phyloP scores from a whole-genome alignment of 2,329 filamentous ascomycete genomes.

The Sphaerulina vaccinii region DNA sequence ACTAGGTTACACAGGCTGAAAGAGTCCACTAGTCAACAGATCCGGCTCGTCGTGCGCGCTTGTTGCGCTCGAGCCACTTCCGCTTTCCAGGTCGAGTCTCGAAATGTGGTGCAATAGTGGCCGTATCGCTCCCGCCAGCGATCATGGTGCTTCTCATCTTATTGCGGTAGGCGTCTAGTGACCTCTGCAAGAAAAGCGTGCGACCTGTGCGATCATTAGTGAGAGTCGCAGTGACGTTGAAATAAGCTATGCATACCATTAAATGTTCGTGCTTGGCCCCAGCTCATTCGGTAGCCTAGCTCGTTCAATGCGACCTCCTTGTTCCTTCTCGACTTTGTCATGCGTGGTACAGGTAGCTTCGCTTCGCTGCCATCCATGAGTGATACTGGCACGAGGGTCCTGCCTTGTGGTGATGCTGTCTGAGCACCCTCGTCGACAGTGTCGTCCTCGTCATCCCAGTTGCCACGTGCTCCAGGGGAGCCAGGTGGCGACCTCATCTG shows the following conservation, averaged over 20 bases:
- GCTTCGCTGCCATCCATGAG: conserved; percentile 67
- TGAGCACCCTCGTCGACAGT: conserved; percentile 49
- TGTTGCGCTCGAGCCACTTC: conserved; percentile 50
- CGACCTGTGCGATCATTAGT: conserved; percentile 23
- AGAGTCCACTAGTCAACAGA: conserved; percentile 1
- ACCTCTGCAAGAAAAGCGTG: conserved; percentile 27
- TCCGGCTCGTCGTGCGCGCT: conserved; percentile 33
- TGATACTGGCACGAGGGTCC: conserved; percentile 49
- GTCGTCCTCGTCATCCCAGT: conserved; percentile 68
- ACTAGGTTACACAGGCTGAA: not conserved
- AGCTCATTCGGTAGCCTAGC: conserved; percentile 90
- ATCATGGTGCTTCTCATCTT: conserved; percentile 85
- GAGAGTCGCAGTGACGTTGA: conserved; percentile 11
- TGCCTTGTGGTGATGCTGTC: conserved; percentile 38
- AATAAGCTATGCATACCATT: conserved; percentile 52
- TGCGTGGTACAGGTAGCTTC: conserved; percentile 72
- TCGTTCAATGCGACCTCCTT: conserved; percentile 93
- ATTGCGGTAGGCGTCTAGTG: conserved; percentile 91
- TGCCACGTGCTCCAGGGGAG: conserved; percentile 69
- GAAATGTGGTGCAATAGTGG: conserved; percentile 75
- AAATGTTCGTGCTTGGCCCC: conserved; percentile 92
- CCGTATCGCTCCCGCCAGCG: conserved; percentile 71
- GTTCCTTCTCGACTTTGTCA: conserved; percentile 65
- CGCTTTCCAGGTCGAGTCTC: conserved; percentile 86
- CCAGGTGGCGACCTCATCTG: conserved; percentile 88